These are phyloP conservation scores for Stenogyne calaminthoides DNA, from an alignment of 305 asterid genomes.

Conservation along the genomic window DNA sequence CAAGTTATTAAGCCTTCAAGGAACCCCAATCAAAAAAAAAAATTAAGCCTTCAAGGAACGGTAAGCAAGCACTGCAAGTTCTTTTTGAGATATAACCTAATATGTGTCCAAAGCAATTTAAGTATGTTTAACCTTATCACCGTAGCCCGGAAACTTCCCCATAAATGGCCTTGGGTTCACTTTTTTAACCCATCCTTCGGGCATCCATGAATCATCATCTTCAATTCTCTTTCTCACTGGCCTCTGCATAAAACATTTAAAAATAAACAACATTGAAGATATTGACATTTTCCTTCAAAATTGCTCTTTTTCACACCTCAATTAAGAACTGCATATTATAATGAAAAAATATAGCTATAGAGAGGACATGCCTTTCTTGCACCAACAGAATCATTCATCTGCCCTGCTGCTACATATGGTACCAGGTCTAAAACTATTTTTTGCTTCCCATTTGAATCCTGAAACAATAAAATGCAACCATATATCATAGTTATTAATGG, in stretches of 20 bases:
- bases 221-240: background rate
- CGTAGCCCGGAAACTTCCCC: slow-evolving; percentile 10
- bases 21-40: no score
- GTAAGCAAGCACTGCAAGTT: background rate
- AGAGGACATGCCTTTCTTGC: background rate
- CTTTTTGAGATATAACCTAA: background rate
- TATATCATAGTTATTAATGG: no score
- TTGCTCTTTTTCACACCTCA: background rate
- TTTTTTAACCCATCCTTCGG: slow-evolving; percentile 11
- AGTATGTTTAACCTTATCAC: slow-evolving; percentile 19
- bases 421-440: background rate
- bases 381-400: background rate
- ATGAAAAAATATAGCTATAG: background rate
- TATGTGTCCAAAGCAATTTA: background rate
- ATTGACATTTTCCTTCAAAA: background rate
- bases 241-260: slow-evolving; percentile 8
- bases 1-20: background rate
- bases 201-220: slow-evolving; percentile 23
- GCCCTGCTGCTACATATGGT: background rate
- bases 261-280: background rate
- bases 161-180: background rate
- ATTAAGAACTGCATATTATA: background rate
- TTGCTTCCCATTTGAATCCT: background rate
- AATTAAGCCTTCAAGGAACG: background rate
- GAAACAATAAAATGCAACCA: background rate